Evolutionary conservation across 371 early-diverging fungal genomes (phyloP), one percentile per base, ranked within the genome.

Genomic region (Lichtheimia hyalospora): DNA sequence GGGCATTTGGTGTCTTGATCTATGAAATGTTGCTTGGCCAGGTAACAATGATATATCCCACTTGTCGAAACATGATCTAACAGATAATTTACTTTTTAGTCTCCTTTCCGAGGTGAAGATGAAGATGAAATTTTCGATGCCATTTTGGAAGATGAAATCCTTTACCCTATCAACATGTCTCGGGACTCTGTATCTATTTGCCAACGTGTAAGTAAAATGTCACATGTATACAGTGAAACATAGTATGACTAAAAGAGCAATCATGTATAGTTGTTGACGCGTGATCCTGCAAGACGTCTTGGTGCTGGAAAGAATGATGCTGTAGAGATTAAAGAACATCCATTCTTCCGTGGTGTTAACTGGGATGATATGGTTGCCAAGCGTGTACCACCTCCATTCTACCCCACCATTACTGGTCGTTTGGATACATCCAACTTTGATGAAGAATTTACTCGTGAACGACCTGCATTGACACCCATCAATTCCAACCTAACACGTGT

Each of bases 121-220:
- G 98, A 96, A 71, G 95, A 96, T 55, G 96, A 97, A 74, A 96
- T 97, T 58, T 96, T 95, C 68, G 94, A 95, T 64, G 90, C 96
- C 3, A 97, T 98, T 72, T 69, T 97, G 54, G 91, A 95, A 63
- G 95, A 94, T 65, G 95, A 95, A 62, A 91, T 97, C 62, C 68
- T 93, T 43, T 96, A 93, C 65, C 98, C 97, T 1, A 87, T 89
- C 57, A 92, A 90, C 67, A 92, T 97, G 92, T 88, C 90, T 15
- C 84, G 92, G 64, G 95, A 95, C 67, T 92, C 96, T 18, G 96
- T 94, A 24, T 89, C 90, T 4, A 86, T 97, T 53, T 84, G 95
- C 62, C 93, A 94, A 74, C 83, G 85, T 77, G 92, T 92, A 80
- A 60, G 61, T 34, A n/a, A 28, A 5, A 8, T 52, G 15, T 20